Conservation (phyloP, 257 asterid species). For the Solanum bulbocastanum region DNA sequence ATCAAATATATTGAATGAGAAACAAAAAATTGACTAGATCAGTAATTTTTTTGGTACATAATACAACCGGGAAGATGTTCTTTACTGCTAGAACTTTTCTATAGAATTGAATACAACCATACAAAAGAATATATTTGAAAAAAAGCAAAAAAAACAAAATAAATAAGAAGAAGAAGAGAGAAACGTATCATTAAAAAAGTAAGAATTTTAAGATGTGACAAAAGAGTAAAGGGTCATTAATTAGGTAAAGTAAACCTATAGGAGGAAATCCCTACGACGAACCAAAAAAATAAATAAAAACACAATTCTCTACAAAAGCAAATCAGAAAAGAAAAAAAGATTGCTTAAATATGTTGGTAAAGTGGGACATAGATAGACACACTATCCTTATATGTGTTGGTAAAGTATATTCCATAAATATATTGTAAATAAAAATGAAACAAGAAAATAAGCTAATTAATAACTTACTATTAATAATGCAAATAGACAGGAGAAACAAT, state of each 20-base stretch:
- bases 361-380: conserved; percentile 7
- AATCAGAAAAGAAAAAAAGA: not conserved
- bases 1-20: not conserved
- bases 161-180: not conserved
- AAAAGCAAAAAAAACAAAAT: not conserved
- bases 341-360: not conserved
- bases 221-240: conserved; percentile 6
- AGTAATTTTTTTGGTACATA: not conserved
- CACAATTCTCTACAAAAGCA: not conserved
- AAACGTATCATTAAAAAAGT: not conserved
- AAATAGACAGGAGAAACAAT: not conserved
- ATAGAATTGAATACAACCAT: not conserved
- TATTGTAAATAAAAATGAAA: not conserved
- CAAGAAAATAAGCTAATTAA: not conserved
- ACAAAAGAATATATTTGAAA: not conserved
- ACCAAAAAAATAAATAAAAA: conserved; percentile 9
- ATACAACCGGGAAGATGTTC: not conserved
- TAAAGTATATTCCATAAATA: conserved; percentile 7
- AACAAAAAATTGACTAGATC: not conserved
- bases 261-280: conserved; percentile 25
- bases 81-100: not conserved
- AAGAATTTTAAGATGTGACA: not conserved
- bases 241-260: conserved; percentile 52
- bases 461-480: not conserved
- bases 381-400: conserved; percentile 5